Conservation (phyloP, 768 basidiomycete genomes). For the Nevesoporus exiguus region DNA sequence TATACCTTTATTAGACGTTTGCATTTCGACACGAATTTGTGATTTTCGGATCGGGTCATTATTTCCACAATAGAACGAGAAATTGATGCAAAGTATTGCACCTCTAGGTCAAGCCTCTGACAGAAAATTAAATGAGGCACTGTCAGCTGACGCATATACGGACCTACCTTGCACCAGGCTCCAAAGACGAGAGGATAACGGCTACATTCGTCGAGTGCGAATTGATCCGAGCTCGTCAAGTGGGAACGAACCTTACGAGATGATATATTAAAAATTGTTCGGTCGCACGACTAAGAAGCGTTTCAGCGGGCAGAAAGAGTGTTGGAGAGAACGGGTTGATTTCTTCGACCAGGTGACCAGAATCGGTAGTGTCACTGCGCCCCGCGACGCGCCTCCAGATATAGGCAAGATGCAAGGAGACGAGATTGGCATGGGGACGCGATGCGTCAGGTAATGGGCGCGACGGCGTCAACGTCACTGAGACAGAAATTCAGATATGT, state of each 20-base stretch:
- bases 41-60: slow-evolving; percentile 48
- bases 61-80: slow-evolving; percentile 49
- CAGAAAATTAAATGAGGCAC: not conserved
- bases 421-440: slow-evolving; percentile 30
- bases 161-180: slow-evolving; percentile 54
- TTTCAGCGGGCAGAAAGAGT: slow-evolving; percentile 52
- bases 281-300: slow-evolving; percentile 49
- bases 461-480: slow-evolving; percentile 42
- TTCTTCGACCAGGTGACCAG: slow-evolving; percentile 33
- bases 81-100: slow-evolving; percentile 45
- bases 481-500: slow-evolving; percentile 4
- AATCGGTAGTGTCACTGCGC: slow-evolving; percentile 5
- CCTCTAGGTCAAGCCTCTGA: slow-evolving; percentile 60
- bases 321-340: slow-evolving; percentile 49
- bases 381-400: slow-evolving; percentile 32
- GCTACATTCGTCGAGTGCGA: slow-evolving; percentile 35
- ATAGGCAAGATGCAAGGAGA: slow-evolving; percentile 40
- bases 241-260: slow-evolving; percentile 49
- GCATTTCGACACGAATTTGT: slow-evolving; percentile 44
- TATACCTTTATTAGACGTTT: slow-evolving; percentile 47
- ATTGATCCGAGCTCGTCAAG: slow-evolving; percentile 7
- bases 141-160: slow-evolving; percentile 7
- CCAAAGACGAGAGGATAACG: slow-evolving; percentile 80
- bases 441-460: slow-evolving; percentile 31
- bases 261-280: slow-evolving; percentile 55